Percentiles rank a stretch among this genome's conserved stretches.
Conservation (phyloP, 1,284 basidiomycete genomes). For the Cryptococcus deneoformans region DNA sequence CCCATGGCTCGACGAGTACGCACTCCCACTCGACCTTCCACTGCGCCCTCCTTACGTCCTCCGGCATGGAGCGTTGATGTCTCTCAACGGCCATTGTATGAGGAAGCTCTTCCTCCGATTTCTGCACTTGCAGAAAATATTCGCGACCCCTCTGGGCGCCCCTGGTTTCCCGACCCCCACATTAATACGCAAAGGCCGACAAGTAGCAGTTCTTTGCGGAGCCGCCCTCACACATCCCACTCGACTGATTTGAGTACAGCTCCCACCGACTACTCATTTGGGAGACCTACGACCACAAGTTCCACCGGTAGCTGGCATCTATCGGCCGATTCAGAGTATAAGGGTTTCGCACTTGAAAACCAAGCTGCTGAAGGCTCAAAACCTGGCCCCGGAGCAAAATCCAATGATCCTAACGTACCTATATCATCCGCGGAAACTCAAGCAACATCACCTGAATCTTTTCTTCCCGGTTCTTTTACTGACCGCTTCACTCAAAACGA, state of each 20-base stretch:
- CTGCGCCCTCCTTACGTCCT: background rate
- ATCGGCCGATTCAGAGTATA: conserved; percentile 2
- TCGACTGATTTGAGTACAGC: conserved; percentile 7
- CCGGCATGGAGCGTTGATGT: background rate
- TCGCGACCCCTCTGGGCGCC: conserved; percentile 1
- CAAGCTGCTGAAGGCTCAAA: background rate
- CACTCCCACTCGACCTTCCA: background rate
- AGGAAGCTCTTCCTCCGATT: conserved; percentile 13
- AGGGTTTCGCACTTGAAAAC: conserved; percentile 3
- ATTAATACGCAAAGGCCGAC: conserved; percentile 7
- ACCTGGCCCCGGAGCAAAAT: no score
- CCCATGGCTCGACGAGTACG: background rate
- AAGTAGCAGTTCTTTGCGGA: conserved; percentile 8
- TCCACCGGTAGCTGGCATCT: conserved; percentile 9
- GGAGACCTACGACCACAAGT: conserved; percentile 12
- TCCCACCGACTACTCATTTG: conserved; percentile 14
- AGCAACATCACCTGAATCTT: no score
- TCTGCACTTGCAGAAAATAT: conserved; percentile 15
- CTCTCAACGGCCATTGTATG: background rate
- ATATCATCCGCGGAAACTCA: no score
- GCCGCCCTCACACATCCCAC: conserved; percentile 6
- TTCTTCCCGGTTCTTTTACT: no score
- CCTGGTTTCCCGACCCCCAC: conserved; percentile 5
- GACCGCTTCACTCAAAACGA: no score
- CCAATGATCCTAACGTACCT: no score